Evolutionary conservation across 1,284 basidiomycete genomes (phyloP), one percentile per base, ranked within the genome.

Genomic region (Golubevia pallescens): DNA sequence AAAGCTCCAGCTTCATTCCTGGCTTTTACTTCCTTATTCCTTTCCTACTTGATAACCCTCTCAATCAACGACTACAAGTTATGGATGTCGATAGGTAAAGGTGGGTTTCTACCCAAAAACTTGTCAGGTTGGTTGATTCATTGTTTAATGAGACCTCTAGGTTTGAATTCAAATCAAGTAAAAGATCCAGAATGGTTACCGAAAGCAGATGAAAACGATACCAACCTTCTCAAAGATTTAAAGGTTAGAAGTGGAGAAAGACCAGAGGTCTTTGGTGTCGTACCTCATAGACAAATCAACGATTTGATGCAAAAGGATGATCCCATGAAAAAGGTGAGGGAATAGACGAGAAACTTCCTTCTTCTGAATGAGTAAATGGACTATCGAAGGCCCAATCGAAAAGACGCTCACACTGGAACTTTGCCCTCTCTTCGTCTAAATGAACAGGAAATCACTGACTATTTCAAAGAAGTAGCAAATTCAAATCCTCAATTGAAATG

Each of bases 251-350:
- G 53, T 20, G 72, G 70, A 7, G 10, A 32, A 8, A 24, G 53
- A 57, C 72, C 72, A 1, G 6, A 58, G 5, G 63, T 61, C 0
- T 67, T 64, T 0, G 72, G 70, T 2, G 64, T 68, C 1, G 48
- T 66, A 8, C 67, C 70, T 6, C 72, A 74, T 64, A 62, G 72
- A 38, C 72, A 74, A 60, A 63, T 74, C 19, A 65, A 71, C 23
- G 67, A 69, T 10, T 65, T 70, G 32, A 14, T 1, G 3, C 13
- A 28, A 13, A 10, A 1, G 13, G 28, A 19, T 1, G 7, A n/a
- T 23, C 56, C 21, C 13, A 28, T 57, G 13, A 21, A n/a, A 19
- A 28, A 57, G 52, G 62, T 68, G 8, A 61, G 57, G 0, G 65
- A 67, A 28, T 63, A 63, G 23, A 55, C 64, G 14, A 55, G 38